A percentile compares a stretch with the other conserved stretches of the same genome.
Evolutionary conservation across 257 asterid genomes (phyloP).

Genomic region (Fraxinus cuspidata): DNA sequence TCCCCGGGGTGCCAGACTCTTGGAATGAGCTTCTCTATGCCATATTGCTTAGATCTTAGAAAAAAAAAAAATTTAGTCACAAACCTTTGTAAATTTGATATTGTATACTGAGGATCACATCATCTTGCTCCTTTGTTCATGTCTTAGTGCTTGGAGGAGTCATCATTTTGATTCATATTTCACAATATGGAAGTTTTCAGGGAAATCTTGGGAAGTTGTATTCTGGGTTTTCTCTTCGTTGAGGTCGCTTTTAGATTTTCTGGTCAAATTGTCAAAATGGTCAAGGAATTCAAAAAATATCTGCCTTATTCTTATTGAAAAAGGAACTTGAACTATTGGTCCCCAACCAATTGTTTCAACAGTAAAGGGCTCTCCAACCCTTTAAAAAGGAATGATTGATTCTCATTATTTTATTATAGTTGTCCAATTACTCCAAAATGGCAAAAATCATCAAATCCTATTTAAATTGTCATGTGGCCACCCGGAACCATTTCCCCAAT

Average conservation of each 20-base stretch:
- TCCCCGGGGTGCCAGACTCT: constrained; percentile 64
- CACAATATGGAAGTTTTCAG: background rate
- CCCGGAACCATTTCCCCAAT: background rate
- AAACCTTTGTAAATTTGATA: background rate
- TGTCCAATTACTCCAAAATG: too few species aligned
- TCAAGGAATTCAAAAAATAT: background rate
- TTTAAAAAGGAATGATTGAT: background rate
- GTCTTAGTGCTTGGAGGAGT: background rate
- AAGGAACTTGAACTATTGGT: too few species aligned
- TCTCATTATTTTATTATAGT: background rate
- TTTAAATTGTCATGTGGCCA: too few species aligned
- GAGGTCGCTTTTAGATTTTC: too few species aligned
- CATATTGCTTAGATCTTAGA: constrained; percentile 28
- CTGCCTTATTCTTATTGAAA: too few species aligned
- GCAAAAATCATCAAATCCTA: too few species aligned
- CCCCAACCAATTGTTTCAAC: too few species aligned
- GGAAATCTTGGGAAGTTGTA: background rate
- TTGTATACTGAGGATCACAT: background rate
- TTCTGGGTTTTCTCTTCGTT: background rate
- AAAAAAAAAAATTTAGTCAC: background rate
- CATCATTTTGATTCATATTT: background rate
- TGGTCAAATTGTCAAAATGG: too few species aligned
- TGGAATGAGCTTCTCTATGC: constrained; percentile 65
- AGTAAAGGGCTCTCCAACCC: too few species aligned
- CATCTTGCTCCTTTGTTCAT: background rate